Base-by-base conservation (phyloP, 345 rosid species). In the Orychophragmus violaceus region DNA sequence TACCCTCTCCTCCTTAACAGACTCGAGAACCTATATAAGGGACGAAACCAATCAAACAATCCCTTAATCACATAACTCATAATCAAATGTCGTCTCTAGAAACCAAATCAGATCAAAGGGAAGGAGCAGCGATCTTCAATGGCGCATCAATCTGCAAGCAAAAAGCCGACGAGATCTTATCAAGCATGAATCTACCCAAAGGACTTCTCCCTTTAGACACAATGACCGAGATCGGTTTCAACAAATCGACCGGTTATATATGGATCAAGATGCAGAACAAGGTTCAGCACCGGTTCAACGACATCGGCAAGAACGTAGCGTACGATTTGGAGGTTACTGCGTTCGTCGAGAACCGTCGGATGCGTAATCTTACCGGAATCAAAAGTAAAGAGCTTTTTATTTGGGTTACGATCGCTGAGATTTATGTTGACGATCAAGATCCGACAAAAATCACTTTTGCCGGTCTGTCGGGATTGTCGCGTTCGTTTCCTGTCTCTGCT, bases 321-420 rank as follows among this genome's bases (percentile, higher is more conserved):
- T 85, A 85, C 29, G 95, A 81, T 1, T 66, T 74, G 0, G 87
- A 83, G 42, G 68, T 88, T 3, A 78, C 88, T 7, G 80, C 80
- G 9, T 81, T 81, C 32, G 68, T 85, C 0, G 89, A 82, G 72
- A 73, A 85, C 1, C 76, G 77, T 24, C 62, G 80, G 71, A 76
- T 88, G 84, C 75, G 80, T 46, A 41, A 41, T 30, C 50, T 83
- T 0, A 81, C 80, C 0, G 95, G 95, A 0, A 75, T 85, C 5
- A 85, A 83, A 48, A 82, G 83, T 55, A 85, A 71, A 73, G 89
- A 85, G 81, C 12, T 85, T 14, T 11, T 88, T 29, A 12, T 85
- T 29, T 88, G 91, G 95, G 76, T 88, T 14, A 32, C 86, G 0
- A 72, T 85, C 1, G 74, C 86, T 21, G 87, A 85, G 44, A 81